Evolutionary conservation across 352 stramenopile genomes (phyloP), one percentile per base, ranked within the genome.

Genomic region (Peronosclerospora sorghi): DNA sequence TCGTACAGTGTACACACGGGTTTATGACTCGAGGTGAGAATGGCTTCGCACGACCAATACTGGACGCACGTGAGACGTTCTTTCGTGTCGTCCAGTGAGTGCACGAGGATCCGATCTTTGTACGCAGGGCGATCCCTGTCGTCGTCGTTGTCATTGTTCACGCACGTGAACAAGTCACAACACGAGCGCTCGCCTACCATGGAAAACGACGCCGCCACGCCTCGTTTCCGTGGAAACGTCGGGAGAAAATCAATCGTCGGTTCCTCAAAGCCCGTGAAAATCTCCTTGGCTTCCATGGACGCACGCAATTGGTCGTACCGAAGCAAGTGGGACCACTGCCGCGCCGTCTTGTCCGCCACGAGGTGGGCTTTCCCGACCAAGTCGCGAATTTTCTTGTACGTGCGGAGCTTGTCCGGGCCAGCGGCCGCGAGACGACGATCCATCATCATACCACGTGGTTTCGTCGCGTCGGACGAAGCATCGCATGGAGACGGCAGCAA

Each of bases 201-300:
- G 1, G 71, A 82, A 27, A 85, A 92, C 9, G 68, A 65, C 15
- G 73, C 80, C 10, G 60, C 55, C 0, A 57, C 50, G 8, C 72
- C 77, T 14, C 83, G 51, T 35, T 73, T 68, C 8, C 80, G 73
- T 26, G 80, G 80, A 37, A 72, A 90, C 0, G 77, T 78, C 8
- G 80, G 80, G 14, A 90, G 24, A 35, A 93, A 93, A 3, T 47
- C 48, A 36, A 93, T 90, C 0, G 61, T 41, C 24, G 80, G 75
- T 26, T 93, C 77, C 45, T 90, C 73, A 38, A 93, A 93, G 0
- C 80, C 80, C 38, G 71, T 87, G n/a, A 93, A 83, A 8, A 87
- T 69, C 38, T 93, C 80, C 23, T 90, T 90, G 0, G 66, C 68
- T 32, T 90, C 77, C 8, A 93, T 80, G 1, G 68, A 73, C 2